Evolutionary conservation across 2,329 filamentous ascomycete species (phyloP).

Genomic region (Talaromyces islandicus): DNA sequence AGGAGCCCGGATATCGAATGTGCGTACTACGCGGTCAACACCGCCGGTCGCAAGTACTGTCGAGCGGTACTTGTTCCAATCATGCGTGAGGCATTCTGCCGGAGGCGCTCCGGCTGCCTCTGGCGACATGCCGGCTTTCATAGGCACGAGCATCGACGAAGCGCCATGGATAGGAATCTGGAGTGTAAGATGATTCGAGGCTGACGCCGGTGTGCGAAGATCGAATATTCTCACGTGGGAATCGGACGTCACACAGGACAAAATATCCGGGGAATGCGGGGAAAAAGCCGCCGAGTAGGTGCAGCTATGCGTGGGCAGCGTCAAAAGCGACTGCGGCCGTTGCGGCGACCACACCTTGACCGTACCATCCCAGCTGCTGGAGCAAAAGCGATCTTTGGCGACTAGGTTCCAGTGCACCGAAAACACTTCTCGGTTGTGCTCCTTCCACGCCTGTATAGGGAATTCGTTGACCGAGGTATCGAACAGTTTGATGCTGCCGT

Average conservation of each 20-base stretch:
- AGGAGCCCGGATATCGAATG: conserved; percentile 81
- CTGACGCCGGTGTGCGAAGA: conserved; percentile 75
- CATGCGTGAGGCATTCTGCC: conserved; percentile 82
- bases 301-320: conserved; percentile 85
- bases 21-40: conserved; percentile 79
- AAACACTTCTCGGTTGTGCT: conserved; percentile 90
- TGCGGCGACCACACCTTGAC: conserved; percentile 93
- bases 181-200: conserved; percentile 78
- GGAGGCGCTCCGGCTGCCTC: conserved; percentile 48
- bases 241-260: conserved; percentile 85
- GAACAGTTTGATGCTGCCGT: conserved; percentile 92
- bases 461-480: conserved; percentile 76
- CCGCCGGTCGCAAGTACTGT: conserved; percentile 80
- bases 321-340: conserved; percentile 66
- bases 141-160: conserved; percentile 43
- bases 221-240: conserved; percentile 88
- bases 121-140: conserved; percentile 25
- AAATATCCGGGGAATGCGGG: conserved; percentile 75
- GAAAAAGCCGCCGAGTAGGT: conserved; percentile 92
- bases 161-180: conserved; percentile 77
- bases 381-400: conserved; percentile 83
- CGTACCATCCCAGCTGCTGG: conserved; percentile 92
- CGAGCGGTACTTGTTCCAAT: conserved; percentile 97
- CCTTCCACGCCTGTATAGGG: conserved; percentile 85
- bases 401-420: conserved; percentile 89